Evolutionary conservation across 2,329 filamentous ascomycete genomes (phyloP).

Genomic region (Alternaria angustiovoidea): DNA sequence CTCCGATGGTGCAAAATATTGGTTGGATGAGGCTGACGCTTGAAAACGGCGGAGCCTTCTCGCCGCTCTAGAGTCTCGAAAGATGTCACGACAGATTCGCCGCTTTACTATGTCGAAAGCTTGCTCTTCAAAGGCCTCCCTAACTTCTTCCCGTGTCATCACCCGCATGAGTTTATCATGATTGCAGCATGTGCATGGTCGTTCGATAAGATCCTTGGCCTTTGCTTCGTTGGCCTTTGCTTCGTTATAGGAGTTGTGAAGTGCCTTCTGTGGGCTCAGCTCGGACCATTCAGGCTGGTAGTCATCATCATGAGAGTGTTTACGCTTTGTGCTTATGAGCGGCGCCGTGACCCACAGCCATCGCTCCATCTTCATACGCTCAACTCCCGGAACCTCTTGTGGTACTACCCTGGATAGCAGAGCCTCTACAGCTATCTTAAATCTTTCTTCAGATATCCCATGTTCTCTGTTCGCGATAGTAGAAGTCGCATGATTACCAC

Average conservation of each 20-base stretch:
- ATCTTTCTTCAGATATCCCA: neutral
- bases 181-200: neutral
- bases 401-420: neutral
- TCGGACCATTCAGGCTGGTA: slow-evolving; percentile 1
- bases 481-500: neutral
- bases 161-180: neutral
- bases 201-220: neutral
- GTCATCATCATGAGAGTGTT: slow-evolving; percentile 4
- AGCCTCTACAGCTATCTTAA: neutral
- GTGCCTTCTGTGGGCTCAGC: neutral
- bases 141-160: neutral
- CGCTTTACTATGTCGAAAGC: slow-evolving; percentile 1
- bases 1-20: neutral
- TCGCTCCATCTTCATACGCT: neutral
- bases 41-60: neutral
- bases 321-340: neutral
- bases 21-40: neutral
- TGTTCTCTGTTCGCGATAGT: neutral
- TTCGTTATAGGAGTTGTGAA: slow-evolving; percentile 2
- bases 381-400: neutral
- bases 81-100: slow-evolving; percentile 3
- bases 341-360: neutral
- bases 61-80: neutral
- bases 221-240: neutral
- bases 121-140: neutral